Percentiles rank a stretch among this genome's conserved stretches.
phyloP scores from a whole-genome alignment of 495 filamentous ascomycete genomes.

The Penicillium waksmanii region DNA sequence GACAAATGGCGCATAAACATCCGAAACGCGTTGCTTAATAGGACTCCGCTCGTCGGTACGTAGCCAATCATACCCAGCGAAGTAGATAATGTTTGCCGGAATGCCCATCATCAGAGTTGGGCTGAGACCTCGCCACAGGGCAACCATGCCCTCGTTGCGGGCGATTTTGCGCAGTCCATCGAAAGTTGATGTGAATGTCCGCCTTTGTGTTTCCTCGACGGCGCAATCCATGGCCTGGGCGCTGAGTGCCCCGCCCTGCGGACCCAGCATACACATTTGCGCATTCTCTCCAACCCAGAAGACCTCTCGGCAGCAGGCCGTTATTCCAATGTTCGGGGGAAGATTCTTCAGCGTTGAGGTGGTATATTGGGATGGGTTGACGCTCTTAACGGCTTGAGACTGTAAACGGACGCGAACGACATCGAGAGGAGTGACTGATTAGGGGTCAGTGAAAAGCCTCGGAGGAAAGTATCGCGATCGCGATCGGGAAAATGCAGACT shows the following conservation, averaged over 20 bases:
- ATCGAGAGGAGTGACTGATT: slow-evolving; percentile 90
- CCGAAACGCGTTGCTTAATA: slow-evolving; percentile 60
- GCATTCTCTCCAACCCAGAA: slow-evolving; percentile 92
- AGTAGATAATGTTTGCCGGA: slow-evolving; percentile 96
- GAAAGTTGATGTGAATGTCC: slow-evolving; percentile 85
- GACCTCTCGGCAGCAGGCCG: slow-evolving; percentile 93
- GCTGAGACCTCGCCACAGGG: slow-evolving; percentile 90
- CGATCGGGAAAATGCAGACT: slow-evolving; percentile 22
- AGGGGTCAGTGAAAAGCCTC: neutral
- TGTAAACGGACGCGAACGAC: slow-evolving; percentile 95
- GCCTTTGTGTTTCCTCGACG: slow-evolving; percentile 80
- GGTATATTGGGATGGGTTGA: slow-evolving; percentile 41
- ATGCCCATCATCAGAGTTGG: slow-evolving; percentile 94
- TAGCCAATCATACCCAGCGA: slow-evolving; percentile 97
- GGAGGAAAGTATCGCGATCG: slow-evolving; percentile 17
- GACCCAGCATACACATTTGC: slow-evolving; percentile 74
- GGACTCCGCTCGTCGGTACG: slow-evolving; percentile 72
- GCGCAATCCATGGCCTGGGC: slow-evolving; percentile 67
- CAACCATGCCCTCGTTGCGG: slow-evolving; percentile 84
- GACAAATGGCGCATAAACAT: slow-evolving; percentile 74
- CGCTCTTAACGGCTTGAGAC: slow-evolving; percentile 64
- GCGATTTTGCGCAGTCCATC: slow-evolving; percentile 95
- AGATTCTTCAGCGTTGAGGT: slow-evolving; percentile 64
- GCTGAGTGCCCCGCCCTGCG: slow-evolving; percentile 40
- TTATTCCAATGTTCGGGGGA: slow-evolving; percentile 82